Conservation (phyloP, 1,284 basidiomycete genomes). For the Rhodotorula sp. region DNA sequence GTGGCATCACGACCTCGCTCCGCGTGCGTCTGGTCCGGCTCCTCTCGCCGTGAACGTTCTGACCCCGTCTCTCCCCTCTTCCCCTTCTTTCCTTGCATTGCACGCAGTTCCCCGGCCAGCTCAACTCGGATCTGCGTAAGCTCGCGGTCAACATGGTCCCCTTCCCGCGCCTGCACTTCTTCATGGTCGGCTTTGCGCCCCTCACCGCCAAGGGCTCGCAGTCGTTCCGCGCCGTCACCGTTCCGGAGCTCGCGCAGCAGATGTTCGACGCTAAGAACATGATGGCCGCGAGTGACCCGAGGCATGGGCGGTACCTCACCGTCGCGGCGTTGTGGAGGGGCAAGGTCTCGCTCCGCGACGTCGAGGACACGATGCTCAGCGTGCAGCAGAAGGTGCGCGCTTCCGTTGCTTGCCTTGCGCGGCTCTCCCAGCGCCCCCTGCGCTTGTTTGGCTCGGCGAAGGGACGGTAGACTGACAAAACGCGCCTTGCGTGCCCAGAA, state of each 20-base stretch:
- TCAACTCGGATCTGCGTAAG: constrained; percentile 94
- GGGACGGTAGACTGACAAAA: not conserved
- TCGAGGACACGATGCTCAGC: constrained; percentile 85
- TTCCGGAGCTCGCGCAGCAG: constrained; percentile 93
- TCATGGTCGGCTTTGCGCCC: constrained; percentile 97
- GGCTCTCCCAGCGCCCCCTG: too few species aligned
- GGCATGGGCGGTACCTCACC: constrained; percentile 79
- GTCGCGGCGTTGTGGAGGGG: constrained; percentile 98
- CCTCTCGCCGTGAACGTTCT: not conserved
- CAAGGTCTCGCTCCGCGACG: constrained; percentile 98
- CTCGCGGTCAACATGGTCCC: constrained; percentile 90
- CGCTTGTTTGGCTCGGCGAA: too few species aligned
- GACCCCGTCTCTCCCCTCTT: not conserved
- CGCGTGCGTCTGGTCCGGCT: constrained; percentile 54
- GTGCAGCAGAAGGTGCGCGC: constrained; percentile 83
- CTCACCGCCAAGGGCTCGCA: constrained; percentile 89
- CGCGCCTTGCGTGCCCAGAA: not conserved
- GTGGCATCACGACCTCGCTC: constrained; percentile 91
- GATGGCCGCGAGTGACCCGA: constrained; percentile 83
- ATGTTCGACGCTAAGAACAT: constrained; percentile 93
- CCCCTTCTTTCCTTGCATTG: not conserved
- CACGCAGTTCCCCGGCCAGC: constrained; percentile 80
- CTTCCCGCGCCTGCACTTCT: constrained; percentile 83
- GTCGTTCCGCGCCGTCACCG: constrained; percentile 75
- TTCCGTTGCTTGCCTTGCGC: constrained; percentile 62